Base-by-base conservation (phyloP, 169 alveolate species). In the Plasmodium yoelii region DNA sequence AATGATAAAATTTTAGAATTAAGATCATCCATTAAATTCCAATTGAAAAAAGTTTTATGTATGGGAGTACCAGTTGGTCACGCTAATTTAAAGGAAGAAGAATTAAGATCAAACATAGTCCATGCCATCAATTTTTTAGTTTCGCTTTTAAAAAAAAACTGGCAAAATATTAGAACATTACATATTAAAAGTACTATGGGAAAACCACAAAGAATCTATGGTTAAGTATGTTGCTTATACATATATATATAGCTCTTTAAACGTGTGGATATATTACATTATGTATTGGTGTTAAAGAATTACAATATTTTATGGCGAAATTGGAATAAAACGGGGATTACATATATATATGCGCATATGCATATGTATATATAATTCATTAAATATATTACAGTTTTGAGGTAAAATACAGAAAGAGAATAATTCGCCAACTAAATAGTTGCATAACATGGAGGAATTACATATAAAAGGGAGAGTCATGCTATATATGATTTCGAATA, bases 181-280 rank as follows among this genome's bases (percentile, higher is more conserved):
- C 98, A 98, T 93, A 96, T 99, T 82, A 99, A 98, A 98, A 97
- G 99, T 87, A 98, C 99, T 92, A 98, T 98, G 99, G 99, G 99
- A 47, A 97, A 98, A 93, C 98, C 99, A 55, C 97, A 95, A 88
- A 95, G 98, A 88, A 97, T 98, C 90, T 97, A 97, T 95, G 99
- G 99, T 71, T 98, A 92, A 96, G 70, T 26, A 7, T 56, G 65
- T 39, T 39, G 4, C 5, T 47, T n/a, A 73, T 42, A 73, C 51
- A 47, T 19, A 24, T 64, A 49, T 26, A 55, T 46, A 71, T 55
- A 44, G 53, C 42, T 28, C 19, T 44, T n/a, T 24, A 15, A 19
- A 22, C 22, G 44, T 5, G 44, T 2, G 5, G 24, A 6, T 26
- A 55, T 69, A 69, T 44, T 34, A 28, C 42, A 34, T 34, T 34